Percentiles rank a stretch among this genome's conserved stretches.
phyloP scores from a whole-genome alignment of 352 stramenopile species.

The Phytophthora sp. region DNA sequence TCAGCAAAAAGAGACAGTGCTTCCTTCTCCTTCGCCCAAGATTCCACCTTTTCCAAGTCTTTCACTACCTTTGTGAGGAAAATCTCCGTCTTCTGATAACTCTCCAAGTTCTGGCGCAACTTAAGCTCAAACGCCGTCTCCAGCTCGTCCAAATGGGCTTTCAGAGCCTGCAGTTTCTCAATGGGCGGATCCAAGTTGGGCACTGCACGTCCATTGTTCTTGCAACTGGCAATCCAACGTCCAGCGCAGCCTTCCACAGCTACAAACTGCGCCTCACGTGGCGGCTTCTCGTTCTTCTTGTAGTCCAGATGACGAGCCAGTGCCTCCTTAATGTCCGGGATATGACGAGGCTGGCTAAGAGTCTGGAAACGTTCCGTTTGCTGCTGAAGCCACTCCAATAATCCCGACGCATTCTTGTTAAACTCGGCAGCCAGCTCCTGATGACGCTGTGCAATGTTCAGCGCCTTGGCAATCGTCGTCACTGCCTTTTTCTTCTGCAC shows the following conservation, averaged over 20 bases:
- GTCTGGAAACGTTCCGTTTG: slow-evolving; percentile 83
- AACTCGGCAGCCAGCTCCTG: slow-evolving; percentile 85
- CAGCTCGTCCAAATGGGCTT: slow-evolving; percentile 66
- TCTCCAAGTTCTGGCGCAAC: slow-evolving; percentile 75
- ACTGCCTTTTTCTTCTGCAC: slow-evolving; percentile 91
- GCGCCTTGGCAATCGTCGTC: slow-evolving; percentile 90
- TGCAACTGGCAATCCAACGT: slow-evolving; percentile 86
- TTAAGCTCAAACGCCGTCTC: slow-evolving; percentile 80
- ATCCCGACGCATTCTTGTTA: slow-evolving; percentile 62
- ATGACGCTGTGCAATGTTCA: slow-evolving; percentile 91
- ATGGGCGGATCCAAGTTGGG: slow-evolving; percentile 74
- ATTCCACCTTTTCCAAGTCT: slow-evolving; percentile 84
- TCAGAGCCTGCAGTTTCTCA: slow-evolving; percentile 82
- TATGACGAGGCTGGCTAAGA: slow-evolving; percentile 66
- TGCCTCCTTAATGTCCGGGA: slow-evolving; percentile 73
- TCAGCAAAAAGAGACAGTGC: slow-evolving; percentile 73
- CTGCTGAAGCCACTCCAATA: slow-evolving; percentile 75
- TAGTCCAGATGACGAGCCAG: slow-evolving; percentile 77
- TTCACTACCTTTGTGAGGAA: slow-evolving; percentile 87
- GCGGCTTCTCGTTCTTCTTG: slow-evolving; percentile 89
- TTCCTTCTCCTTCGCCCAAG: slow-evolving; percentile 84
- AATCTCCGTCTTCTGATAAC: slow-evolving; percentile 84
- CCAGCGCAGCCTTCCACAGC: slow-evolving; percentile 79
- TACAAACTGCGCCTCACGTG: slow-evolving; percentile 83
- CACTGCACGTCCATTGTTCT: slow-evolving; percentile 85